phyloP scores from a whole-genome alignment of 768 basidiomycete species.

The Serendipita indica region DNA sequence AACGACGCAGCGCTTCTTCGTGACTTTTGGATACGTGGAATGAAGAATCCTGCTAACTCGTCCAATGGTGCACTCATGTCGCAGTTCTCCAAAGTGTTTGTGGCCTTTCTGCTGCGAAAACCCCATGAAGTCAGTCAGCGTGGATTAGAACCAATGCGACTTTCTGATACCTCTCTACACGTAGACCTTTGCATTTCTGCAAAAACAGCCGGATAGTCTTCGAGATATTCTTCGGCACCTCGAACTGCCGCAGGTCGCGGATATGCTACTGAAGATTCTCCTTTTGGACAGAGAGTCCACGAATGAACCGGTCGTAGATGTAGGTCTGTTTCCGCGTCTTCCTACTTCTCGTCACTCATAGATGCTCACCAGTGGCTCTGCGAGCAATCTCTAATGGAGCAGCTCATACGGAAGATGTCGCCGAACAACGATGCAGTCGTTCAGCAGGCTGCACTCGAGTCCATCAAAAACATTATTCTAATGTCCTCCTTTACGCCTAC shows the following conservation, averaged over 20 bases:
- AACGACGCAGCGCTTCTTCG: conserved; percentile 54
- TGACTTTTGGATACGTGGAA: conserved; percentile 89
- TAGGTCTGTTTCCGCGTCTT: conserved; percentile 35
- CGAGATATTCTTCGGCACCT: conserved; percentile 73
- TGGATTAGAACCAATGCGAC: neutral
- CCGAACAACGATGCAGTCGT: conserved; percentile 58
- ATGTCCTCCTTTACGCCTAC: conserved; percentile 76
- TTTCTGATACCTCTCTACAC: neutral
- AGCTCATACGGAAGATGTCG: conserved; percentile 68
- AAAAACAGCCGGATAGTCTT: conserved; percentile 64
- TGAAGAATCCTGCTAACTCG: conserved; percentile 39
- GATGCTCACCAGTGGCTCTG: conserved; percentile 62
- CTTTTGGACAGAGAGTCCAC: conserved; percentile 75
- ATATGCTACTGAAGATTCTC: conserved; percentile 79
- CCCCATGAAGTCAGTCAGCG: conserved; percentile 41
- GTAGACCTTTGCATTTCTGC: conserved; percentile 89
- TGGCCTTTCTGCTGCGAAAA: conserved; percentile 74
- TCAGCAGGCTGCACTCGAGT: conserved; percentile 76
- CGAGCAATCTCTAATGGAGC: conserved; percentile 63
- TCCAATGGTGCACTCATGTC: conserved; percentile 68
- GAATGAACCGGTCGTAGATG: conserved; percentile 74
- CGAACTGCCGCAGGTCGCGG: conserved; percentile 80
- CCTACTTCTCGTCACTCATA: conserved; percentile 24
- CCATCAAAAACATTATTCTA: conserved; percentile 88
- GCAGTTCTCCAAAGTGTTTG: conserved; percentile 90